Evolutionary conservation across 352 stramenopile genomes (phyloP).

Genomic region (Pythium grandisporangium): DNA sequence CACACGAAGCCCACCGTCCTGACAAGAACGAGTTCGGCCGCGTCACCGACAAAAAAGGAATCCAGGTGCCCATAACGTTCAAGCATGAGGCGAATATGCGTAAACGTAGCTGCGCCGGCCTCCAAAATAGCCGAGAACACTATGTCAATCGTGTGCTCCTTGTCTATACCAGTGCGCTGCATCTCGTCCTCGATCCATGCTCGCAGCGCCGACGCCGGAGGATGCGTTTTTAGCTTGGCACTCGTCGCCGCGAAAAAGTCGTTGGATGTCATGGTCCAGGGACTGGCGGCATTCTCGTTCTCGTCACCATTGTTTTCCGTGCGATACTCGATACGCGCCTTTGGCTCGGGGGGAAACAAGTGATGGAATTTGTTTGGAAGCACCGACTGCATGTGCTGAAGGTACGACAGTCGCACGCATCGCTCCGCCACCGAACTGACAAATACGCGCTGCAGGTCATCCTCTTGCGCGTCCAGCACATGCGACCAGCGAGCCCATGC

Average conservation of each 20-base stretch:
- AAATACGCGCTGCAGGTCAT: slow-evolving; percentile 78
- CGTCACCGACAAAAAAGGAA: slow-evolving; percentile 32
- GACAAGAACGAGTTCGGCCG: slow-evolving; percentile 48
- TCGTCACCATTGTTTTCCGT: slow-evolving; percentile 17
- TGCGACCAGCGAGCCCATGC: slow-evolving; percentile 69
- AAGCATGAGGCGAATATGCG: slow-evolving; percentile 67
- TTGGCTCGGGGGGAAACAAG: slow-evolving; percentile 59
- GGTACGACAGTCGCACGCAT: slow-evolving; percentile 76
- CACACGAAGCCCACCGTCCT: slow-evolving; percentile 65
- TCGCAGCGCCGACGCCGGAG: slow-evolving; percentile 31
- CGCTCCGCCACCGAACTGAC: slow-evolving; percentile 79
- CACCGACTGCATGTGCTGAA: slow-evolving; percentile 75
- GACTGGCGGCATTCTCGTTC: slow-evolving; percentile 4
- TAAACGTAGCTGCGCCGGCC: slow-evolving; percentile 71
- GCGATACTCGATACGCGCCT: slow-evolving; percentile 59
- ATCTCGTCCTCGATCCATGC: slow-evolving; percentile 58
- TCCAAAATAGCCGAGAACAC: slow-evolving; percentile 73
- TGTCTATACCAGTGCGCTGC: slow-evolving; percentile 25
- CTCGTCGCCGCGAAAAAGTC: slow-evolving; percentile 49
- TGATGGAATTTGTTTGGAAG: slow-evolving; percentile 70
- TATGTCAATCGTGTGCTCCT: slow-evolving; percentile 47
- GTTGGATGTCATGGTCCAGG: slow-evolving; percentile 17
- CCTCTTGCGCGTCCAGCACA: slow-evolving; percentile 65
- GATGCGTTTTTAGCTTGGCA: slow-evolving; percentile 65
- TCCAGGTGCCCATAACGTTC: slow-evolving; percentile 65